These are phyloP conservation scores for Paracoccidioides lutzii DNA, from an alignment of 2,329 filamentous ascomycete genomes.

Conservation along the genomic window DNA sequence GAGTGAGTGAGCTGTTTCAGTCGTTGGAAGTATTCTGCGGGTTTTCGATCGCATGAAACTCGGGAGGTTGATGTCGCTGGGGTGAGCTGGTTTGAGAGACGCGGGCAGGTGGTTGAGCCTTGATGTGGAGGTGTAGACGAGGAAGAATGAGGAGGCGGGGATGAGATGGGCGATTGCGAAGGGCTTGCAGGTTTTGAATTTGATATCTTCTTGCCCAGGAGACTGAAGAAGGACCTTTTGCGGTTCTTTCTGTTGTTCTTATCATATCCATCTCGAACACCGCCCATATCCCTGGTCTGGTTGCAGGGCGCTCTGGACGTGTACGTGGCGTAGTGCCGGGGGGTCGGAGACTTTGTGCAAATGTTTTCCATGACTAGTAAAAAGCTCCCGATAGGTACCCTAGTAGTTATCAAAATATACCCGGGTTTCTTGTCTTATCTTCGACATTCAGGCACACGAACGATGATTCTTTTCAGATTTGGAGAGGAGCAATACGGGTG, in stretches of 20 bases:
- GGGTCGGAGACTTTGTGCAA: neutral
- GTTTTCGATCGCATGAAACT: neutral
- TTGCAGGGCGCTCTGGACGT: neutral
- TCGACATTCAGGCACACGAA: neutral
- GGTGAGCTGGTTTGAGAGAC: neutral
- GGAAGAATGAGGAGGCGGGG: neutral
- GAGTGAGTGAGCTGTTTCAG: neutral
- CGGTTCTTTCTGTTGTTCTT: neutral
- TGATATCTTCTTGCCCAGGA: neutral
- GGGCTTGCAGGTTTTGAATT: neutral
- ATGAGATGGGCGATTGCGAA: neutral
- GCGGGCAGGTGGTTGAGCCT: neutral
- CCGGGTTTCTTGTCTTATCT: neutral
- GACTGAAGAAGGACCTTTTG: neutral
- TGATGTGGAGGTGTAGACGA: neutral
- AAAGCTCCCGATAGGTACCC: neutral
- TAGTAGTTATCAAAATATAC: neutral
- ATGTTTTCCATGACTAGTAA: neutral
- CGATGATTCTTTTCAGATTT: neutral
- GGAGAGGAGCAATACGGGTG: neutral
- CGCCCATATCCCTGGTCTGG: neutral
- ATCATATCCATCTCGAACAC: neutral
- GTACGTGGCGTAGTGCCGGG: neutral
- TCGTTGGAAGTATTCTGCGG: neutral
- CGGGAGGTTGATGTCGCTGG: neutral